phyloP scores from a whole-genome alignment of 352 stramenopile species.

The Phytophthora constricta region DNA sequence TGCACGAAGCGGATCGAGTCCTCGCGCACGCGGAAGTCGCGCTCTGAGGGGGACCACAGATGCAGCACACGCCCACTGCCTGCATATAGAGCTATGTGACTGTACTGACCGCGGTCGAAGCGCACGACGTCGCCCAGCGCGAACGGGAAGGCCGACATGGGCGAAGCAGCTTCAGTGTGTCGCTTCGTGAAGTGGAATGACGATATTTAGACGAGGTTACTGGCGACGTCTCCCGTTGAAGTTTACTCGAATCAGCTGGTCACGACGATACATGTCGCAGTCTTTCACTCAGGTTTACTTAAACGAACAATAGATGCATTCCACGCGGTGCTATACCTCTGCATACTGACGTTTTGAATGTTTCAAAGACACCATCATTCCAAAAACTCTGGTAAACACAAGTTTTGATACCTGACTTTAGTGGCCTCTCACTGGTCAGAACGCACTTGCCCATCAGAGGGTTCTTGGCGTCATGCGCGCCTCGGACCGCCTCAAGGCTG shows the following conservation, averaged over 20 bases:
- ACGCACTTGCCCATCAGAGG: slow-evolving; percentile 1
- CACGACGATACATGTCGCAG: too few relatives aligned
- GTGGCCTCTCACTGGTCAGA: background rate
- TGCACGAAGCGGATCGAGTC: slow-evolving; percentile 61
- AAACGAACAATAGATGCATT: too few relatives aligned
- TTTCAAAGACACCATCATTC: too few relatives aligned
- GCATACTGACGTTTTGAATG: too few relatives aligned
- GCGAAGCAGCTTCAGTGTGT: background rate
- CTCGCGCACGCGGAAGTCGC: slow-evolving; percentile 65
- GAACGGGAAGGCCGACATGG: slow-evolving; percentile 28
- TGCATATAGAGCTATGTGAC: slow-evolving; percentile 65
- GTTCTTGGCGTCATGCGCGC: slow-evolving; percentile 9
- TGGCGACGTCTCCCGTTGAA: background rate
- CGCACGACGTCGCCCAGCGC: slow-evolving; percentile 59
- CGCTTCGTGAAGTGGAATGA: slow-evolving; percentile 24
- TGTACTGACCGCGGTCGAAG: slow-evolving; percentile 70
- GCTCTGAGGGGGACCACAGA: slow-evolving; percentile 57
- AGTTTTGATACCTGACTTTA: too few relatives aligned
- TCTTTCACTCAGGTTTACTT: too few relatives aligned
- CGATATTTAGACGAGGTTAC: background rate
- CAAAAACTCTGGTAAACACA: too few relatives aligned
- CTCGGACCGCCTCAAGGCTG: slow-evolving; percentile 14
- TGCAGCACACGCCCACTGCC: slow-evolving; percentile 62
- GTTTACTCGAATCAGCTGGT: too few relatives aligned
- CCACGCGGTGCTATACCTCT: too few relatives aligned